Evolutionary conservation across 371 early-diverging fungal species (phyloP), one percentile per base, ranked within the genome.

Genomic region (Fennellomyces sp.): DNA sequence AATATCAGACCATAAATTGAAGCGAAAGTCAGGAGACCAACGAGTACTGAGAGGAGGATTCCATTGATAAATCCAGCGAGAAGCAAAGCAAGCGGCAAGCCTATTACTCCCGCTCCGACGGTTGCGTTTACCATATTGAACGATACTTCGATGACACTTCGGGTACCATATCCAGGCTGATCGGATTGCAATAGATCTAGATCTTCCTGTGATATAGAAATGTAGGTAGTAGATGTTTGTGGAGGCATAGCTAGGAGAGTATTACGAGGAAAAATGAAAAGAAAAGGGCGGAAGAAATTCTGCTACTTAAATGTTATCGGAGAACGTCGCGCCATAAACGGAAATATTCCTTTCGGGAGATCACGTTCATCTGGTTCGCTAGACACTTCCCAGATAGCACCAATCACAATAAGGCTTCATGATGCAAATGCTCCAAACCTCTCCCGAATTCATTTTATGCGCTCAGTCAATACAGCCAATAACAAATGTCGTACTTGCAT

Each of bases 61-160:
- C 83, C 87, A n/a, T 71, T 61, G 48, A 78, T 72, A 45, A 86
- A 84, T 11, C 87, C 87, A 21, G 84, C 78, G 3, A 77, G 64
- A 26, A 72, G 63, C n/a, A 83, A 65, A 10, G 86, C 82, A 61
- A 80, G 76, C 3, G 83, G 75, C 17, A 86, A 58, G 0, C 85
- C 86, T 52, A 86, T 73, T n/a, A 86, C 77, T 27, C 86, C 86
- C 5, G 86, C 80, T 1, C 86, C 86, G 5, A 86, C 84, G 2
- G 83, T 86, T 7, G 82, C 78, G 67, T 86, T 86, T 23, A 83
- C 80, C 29, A 86, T 63, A 48, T 80, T 84, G 52, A 83, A 75
- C 4, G 85, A 68, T 23, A 75, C 77, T 28, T 75, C 72, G 0
- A 75, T 45, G 12, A 70, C 54, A 30, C 65, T 65, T 7, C 78